Base-by-base conservation (phyloP, 257 asterid species). In the Galeopsis tetrahit region DNA sequence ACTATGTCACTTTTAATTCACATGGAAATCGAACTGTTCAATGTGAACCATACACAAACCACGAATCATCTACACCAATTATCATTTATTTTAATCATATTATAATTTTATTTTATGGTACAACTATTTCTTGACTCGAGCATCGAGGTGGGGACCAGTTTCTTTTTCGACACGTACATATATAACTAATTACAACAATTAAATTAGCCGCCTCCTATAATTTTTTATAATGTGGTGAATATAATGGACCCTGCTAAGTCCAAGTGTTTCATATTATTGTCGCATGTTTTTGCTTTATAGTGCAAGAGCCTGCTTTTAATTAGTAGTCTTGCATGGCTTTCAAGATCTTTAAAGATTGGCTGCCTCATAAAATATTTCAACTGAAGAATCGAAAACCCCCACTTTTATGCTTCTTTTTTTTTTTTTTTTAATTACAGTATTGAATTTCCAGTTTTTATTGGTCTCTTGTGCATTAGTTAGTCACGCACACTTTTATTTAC, bases 101-200 rank as follows among this genome's bases (percentile, higher is more conserved):
- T 46, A n/a, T 39, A 17, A 53, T 49, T 55, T 44, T 36, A 9
- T 75, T 60, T 32, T 7, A 61, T 56, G 4, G 8, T 40, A 11
- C 32, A 51, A 38, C 36, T 10, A 71, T 2, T 36, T n/a, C 5
- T 4, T 33, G 75, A 78, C 84, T 76, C 84, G 58, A 68, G 78
- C 83, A 76, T 72, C 81, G 68, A 84, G 75, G 86, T 74, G 81
- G 86, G 86, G 86, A 76, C 85, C 84, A 74, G 59, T 15, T 43
- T 55, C 28, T 44, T 36, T 35, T 33, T 72, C 34, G 81, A 76
- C 79, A 72, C 79, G 81, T 80, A 46, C 53, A 59, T 14, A 7
- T 60, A n/a, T 2, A 46, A 38, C 31, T 44, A 36, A 48, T 4
- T 39, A 42, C 6, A 39, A 8, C 35, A 3, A 6, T 6, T 2